These are phyloP conservation scores for Aspergillus sclerotioniger DNA, from an alignment of 495 filamentous ascomycete genomes.

Conservation along the genomic window DNA sequence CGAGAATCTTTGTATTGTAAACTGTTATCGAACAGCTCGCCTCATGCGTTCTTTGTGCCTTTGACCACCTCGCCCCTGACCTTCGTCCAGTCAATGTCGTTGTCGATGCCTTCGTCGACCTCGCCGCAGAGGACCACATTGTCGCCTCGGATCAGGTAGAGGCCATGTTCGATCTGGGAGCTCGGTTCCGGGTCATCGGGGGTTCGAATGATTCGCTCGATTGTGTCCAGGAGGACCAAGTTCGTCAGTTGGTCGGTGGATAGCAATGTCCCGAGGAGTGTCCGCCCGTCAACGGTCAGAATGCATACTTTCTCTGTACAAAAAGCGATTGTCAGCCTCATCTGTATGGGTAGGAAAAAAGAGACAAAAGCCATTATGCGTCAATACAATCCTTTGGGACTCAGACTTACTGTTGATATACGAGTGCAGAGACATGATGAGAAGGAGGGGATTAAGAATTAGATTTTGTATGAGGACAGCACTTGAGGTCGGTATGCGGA, in stretches of 20 bases:
- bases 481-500: neutral
- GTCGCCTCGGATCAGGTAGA: conserved; percentile 92
- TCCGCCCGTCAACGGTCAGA: conserved; percentile 90
- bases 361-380: neutral
- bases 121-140: conserved; percentile 90
- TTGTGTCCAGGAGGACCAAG: conserved; percentile 77
- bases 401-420: conserved; percentile 62
- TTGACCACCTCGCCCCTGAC: conserved; percentile 84
- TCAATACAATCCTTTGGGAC: neutral
- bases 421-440: conserved; percentile 61
- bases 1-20: neutral
- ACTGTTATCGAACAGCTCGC: neutral
- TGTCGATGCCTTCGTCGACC: conserved; percentile 84
- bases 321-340: neutral
- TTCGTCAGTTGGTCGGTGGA: conserved; percentile 93
- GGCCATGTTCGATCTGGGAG: conserved; percentile 74
- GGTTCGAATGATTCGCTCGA: conserved; percentile 86
- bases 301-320: conserved; percentile 84
- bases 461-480: neutral
- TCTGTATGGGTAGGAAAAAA: neutral
- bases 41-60: conserved; percentile 73
- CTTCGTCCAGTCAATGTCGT: conserved; percentile 83
- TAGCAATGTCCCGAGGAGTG: conserved; percentile 75
- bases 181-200: conserved; percentile 80
- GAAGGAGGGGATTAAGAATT: neutral